Conservation (phyloP, 2,329 filamentous ascomycete genomes). For the Pyricularia sp. region DNA sequence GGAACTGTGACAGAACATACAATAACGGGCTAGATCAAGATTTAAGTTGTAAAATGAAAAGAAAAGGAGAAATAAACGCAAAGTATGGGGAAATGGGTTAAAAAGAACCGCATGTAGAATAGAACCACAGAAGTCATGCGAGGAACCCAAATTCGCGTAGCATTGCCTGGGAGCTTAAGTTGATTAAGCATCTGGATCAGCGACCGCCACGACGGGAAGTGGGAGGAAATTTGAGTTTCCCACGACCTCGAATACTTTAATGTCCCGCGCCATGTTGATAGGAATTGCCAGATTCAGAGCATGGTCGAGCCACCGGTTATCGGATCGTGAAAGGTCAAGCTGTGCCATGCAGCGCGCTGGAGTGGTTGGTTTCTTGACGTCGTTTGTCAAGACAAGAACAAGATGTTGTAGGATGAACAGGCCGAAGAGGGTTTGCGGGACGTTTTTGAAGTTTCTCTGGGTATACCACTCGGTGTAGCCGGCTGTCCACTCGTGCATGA, state of each 20-base stretch:
- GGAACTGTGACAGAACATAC: not conserved
- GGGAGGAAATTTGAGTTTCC: not conserved
- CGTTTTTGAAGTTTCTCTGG: constrained; percentile 4
- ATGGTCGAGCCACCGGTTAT: constrained; percentile 24
- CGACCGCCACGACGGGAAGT: not conserved
- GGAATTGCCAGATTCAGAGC: constrained; percentile 25
- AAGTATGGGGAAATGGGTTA: not conserved
- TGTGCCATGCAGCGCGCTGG: constrained; percentile 19
- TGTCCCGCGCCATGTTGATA: constrained; percentile 21
- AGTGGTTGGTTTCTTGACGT: constrained; percentile 2
- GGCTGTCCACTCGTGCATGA: constrained; percentile 4
- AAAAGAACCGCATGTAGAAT: not conserved
- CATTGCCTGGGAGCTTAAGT: not conserved
- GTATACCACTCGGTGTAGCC: constrained; percentile 5
- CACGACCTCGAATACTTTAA: constrained; percentile 8
- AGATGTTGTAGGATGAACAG: constrained; percentile 43
- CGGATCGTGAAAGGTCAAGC: constrained; percentile 20
- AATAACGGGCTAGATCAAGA: not conserved
- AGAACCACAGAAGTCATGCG: not conserved
- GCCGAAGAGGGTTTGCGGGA: constrained; percentile 20
- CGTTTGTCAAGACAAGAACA: constrained; percentile 19
- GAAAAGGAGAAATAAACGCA: not conserved
- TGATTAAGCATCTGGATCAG: constrained; percentile 2
- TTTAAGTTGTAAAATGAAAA: not conserved
- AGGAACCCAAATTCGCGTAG: not conserved